phyloP scores from a whole-genome alignment of 805 yeast genomes.

The Pichia gijzeniarum region DNA sequence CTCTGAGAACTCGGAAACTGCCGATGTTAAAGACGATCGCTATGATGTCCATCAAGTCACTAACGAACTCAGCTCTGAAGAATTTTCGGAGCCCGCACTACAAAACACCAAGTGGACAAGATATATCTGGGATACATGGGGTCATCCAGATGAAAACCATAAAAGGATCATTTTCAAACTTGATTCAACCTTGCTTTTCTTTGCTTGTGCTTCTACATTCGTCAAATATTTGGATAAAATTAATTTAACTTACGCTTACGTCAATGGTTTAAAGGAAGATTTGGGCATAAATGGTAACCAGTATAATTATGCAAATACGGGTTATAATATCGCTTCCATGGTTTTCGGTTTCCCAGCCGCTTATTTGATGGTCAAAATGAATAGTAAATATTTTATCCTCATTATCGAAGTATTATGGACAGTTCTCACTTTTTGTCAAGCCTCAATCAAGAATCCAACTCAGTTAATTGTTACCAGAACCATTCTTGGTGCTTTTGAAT shows the following conservation, averaged over 20 bases:
- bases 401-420: constrained; percentile 62
- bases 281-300: constrained; percentile 57
- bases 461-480: constrained; percentile 58
- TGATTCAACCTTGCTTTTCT: constrained; percentile 2
- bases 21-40: not conserved
- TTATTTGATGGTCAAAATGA: constrained; percentile 48
- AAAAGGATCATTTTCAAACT: constrained; percentile 1
- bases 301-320: constrained; percentile 49
- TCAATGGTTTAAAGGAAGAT: constrained; percentile 54
- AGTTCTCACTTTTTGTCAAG: constrained; percentile 51
- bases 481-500: constrained; percentile 62
- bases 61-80: not conserved
- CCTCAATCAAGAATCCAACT: constrained; percentile 40
- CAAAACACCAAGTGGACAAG: constrained; percentile 7
- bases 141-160: constrained; percentile 9
- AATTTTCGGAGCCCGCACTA: not conserved
- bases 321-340: constrained; percentile 53
- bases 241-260: constrained; percentile 60
- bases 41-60: not conserved
- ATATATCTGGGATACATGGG: constrained; percentile 9
- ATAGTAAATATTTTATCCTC: constrained; percentile 44
- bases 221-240: constrained; percentile 51
- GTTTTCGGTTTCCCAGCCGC: constrained; percentile 59
- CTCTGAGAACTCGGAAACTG: too few relatives aligned
- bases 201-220: constrained; percentile 6